Base-by-base conservation (phyloP, 768 basidiomycete species). In the Tricholoma hemisulphureum region DNA sequence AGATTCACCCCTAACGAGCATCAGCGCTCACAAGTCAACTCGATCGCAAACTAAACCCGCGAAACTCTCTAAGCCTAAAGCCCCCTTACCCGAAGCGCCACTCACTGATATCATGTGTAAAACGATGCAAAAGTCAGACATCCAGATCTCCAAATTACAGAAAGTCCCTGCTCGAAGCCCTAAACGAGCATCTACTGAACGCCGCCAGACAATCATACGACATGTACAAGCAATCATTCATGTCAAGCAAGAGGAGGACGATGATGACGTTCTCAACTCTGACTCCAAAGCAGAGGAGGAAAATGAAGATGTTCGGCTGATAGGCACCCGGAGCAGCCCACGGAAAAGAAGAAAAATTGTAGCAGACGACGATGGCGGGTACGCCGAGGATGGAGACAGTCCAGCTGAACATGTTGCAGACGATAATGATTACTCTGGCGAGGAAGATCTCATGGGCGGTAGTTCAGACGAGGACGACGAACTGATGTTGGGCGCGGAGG, bases 171-270 rank as follows among this genome's bases (percentile, higher is more conserved):
- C 53, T 46, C 49, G 48, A 39, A 66, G 21, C 29, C 37, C 52
- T 14, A 57, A 55, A 46, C 60, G 18, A 26, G 23, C 37, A 34
- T 56, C 16, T 37, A 53, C 55, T 20, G 59, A 53, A 43, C 61
- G 66, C 4, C 64, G 59, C 10, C 67, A 67, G 50, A 76, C 74
- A 1, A 67, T 90, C 14, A 76, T 90, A 39, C 82, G 88, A 20
- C 83, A 85, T 31, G 88, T 90, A 7, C 81, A 83, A 20, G 85
- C 88, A 6, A 77, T 89, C 18, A 73, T 89, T 1, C 75, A 80
- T 31, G 82, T 89, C 34, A 89, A 90, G 63, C 79, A 79, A 55
- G 87, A 89, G 68, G 84, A 83, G 3, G 74, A 77, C 3, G 64
- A 65, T 26, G 61, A 63, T 26, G 61, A 63, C 29, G 48, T 57